Evolutionary conservation across 2,329 filamentous ascomycete species (phyloP), one percentile per base, ranked within the genome.

Genomic region (Colletotrichum limetticola): DNA sequence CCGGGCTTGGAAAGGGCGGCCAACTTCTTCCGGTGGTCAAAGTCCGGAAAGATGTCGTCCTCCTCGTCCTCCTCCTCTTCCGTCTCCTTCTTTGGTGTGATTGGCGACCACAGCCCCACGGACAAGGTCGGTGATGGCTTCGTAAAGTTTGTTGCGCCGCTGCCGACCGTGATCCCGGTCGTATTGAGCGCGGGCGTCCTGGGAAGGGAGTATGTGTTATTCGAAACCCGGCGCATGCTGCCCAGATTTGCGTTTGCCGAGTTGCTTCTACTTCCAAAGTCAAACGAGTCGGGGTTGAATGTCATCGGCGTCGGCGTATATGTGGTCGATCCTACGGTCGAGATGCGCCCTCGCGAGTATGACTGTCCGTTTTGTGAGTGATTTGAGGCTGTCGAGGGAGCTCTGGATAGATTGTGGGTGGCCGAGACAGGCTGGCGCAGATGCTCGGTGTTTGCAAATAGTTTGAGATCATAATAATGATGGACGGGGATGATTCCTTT

Each of bases 371-470:
- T 73, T 26, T 65, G 60, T 9, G 71, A 74, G 24, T 83, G 82
- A 22, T 82, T 83, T 2, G 81, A 82, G 5, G 78, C 76, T 14
- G 77, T 82, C 35, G 83, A 82, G 11, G 72, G 78, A 46, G 72
- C 78, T 66, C 76, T 78, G 70, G 75, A 78, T 14, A 75, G 56
- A 7, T 78, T 76, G 9, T 80, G 77, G 0, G 84, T 80, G 1
- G 83, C 78, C 0, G 82, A 78, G 0, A 79, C 78, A 4, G 80
- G 74, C 2, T 87, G 84, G 6, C 91, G 88, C 3, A 96, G 83
- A 78, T 97, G 94, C 37, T 95, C 93, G 0, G 91, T 92, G 67
- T 90, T 94, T 35, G 93, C 93, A n/a, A 93, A 88, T 16, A 95
- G 82, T 75, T 91, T 91, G 76, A 96, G 89, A 72, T 95, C 93